Conservation (phyloP, 176 grass and related monocot species). For the Puccinellia tenuiflora region DNA sequence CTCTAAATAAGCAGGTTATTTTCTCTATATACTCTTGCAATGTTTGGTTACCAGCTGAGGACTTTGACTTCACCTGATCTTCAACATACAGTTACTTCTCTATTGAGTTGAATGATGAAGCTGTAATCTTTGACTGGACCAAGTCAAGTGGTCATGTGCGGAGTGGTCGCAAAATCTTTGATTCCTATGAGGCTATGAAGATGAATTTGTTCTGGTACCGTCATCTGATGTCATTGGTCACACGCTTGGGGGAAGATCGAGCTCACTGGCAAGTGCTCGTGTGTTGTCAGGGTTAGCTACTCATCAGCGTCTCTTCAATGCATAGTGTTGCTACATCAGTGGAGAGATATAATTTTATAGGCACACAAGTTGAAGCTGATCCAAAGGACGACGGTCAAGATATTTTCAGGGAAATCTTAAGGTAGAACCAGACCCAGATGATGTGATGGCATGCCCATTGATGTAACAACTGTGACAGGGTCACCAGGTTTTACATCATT, state of each 20-base stretch:
- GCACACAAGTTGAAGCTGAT: conserved; percentile 29
- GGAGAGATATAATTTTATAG: background rate
- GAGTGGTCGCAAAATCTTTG: conserved; percentile 48
- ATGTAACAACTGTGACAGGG: background rate
- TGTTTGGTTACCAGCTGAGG: background rate
- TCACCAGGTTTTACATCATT: conserved; percentile 5
- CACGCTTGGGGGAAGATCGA: conserved; percentile 56
- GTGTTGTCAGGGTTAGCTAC: conserved; percentile 66
- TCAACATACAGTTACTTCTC: conserved; percentile 6
- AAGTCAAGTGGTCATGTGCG: conserved; percentile 78
- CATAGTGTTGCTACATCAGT: conserved; percentile 14
- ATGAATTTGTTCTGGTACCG: conserved; percentile 47
- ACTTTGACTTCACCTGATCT: background rate
- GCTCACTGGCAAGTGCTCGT: conserved; percentile 40
- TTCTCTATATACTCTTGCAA: background rate
- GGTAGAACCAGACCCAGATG: conserved; percentile 24
- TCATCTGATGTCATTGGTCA: conserved; percentile 21
- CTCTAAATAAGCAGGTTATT: conserved; percentile 85
- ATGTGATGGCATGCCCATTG: conserved; percentile 13
- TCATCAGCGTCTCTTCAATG: conserved; percentile 45
- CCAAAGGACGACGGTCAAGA: background rate
- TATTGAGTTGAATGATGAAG: conserved; percentile 84
- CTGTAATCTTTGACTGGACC: conserved; percentile 70
- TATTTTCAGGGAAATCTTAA: conserved; percentile 11
- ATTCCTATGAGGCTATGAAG: conserved; percentile 61